Base-by-base conservation (phyloP, 2,329 filamentous ascomycete genomes). In the Paraphoma sp. region DNA sequence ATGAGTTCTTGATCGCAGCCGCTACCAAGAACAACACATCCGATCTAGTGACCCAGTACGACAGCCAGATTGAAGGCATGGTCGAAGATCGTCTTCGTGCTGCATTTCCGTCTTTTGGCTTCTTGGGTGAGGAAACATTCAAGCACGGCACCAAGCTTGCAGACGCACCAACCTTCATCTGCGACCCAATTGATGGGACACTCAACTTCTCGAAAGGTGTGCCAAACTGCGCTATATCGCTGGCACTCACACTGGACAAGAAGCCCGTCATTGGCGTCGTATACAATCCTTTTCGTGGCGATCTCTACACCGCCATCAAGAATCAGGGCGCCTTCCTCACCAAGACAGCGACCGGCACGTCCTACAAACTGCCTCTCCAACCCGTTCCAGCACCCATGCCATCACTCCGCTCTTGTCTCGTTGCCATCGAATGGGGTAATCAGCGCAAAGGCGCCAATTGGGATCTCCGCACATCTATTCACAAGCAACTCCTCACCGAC, bases 41-140 rank as follows among this genome's bases (percentile, higher is more conserved):
- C 14, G 84, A 86, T 57, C 73, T 84, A 1, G 83, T 86, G 40
- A 85, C 84, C 1, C 79, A 82, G 55, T 84, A 83, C 54, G 84
- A 86, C 69, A 80, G 79, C 48, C 81, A 81, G 1, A 80, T 86
- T 6, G 84, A 86, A 60, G 73, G 71, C 1, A 82, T 82, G 78
- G 80, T 85, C 18, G 79, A 78, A 7, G 59, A 67, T 0, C 72
- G 74, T 4, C 73, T 85, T n/a, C 70, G 65, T 28, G 54, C 70
- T 2, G 73, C 74, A 52, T 85, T 82, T 54, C 83, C 83, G 0
- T 40, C 72, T 31, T 82, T 80, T 57, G 65, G 71, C 62, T 78
- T 78, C 51, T 67, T 77, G 0, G 76, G 76, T n/a, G 76, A 78
- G 51, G 75, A 78, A 55, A 70, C 71, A 0, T 71, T 65, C 61